Conservation (phyloP, 805 yeast species). For the Nakazawaea ishiwadae region DNA sequence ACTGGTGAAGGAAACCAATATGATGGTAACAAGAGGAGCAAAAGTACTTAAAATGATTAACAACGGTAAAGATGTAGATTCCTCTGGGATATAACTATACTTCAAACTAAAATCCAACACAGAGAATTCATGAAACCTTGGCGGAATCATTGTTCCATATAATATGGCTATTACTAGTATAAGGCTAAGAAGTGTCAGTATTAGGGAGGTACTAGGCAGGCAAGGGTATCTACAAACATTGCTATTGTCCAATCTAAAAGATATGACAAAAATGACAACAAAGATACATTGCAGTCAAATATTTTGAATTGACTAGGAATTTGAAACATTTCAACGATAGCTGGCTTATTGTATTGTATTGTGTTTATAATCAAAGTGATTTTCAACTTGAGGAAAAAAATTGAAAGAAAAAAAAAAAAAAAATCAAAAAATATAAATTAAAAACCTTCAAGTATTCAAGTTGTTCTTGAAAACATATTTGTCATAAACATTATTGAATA, state of each 20-base stretch:
- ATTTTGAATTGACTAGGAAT: no score
- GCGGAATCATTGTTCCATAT: constrained; percentile 30
- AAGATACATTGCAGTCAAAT: constrained; percentile 17
- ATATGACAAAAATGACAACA: constrained; percentile 26
- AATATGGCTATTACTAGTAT: constrained; percentile 21
- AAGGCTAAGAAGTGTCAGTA: constrained; percentile 3
- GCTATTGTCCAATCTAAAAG: constrained; percentile 28
- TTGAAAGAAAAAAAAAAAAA: no score
- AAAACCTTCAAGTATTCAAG: no score
- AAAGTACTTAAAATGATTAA: constrained; percentile 26
- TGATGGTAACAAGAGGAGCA: constrained; percentile 28
- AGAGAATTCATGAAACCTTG: constrained; percentile 37
- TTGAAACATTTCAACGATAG: no score
- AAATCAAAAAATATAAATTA: no score
- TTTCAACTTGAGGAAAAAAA: no score
- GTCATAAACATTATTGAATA: constrained; percentile 5
- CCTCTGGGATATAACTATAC: constrained; percentile 31
- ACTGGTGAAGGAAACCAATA: constrained; percentile 17
- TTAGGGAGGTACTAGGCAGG: neutral
- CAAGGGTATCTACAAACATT: neutral
- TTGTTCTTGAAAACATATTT: no score
- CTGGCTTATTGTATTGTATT: no score
- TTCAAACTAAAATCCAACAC: constrained; percentile 27
- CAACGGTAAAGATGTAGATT: constrained; percentile 27
- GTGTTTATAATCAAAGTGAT: no score